These are phyloP conservation scores for Chaetothyriales sp. DNA, from an alignment of 2,329 filamentous ascomycete species.

Conservation along the genomic window DNA sequence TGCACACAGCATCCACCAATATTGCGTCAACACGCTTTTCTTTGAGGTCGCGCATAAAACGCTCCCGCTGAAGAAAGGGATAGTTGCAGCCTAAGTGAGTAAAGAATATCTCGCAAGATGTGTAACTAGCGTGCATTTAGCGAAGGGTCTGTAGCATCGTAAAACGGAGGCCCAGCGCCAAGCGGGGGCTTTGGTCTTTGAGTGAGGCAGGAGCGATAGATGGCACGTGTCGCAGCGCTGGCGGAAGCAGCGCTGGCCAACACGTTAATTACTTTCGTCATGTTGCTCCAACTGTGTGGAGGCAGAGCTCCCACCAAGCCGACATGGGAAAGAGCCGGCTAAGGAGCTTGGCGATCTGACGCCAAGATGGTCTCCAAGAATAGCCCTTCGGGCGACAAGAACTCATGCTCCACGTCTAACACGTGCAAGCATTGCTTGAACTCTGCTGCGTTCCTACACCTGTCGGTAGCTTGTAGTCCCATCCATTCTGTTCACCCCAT, in stretches of 20 bases:
- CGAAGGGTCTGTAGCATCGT: conserved; percentile 56
- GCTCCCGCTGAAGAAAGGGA: conserved; percentile 61
- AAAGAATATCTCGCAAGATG: conserved; percentile 74
- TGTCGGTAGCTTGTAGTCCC: neutral
- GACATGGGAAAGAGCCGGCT: too few species aligned
- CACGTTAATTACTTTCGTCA: neutral
- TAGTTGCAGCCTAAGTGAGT: conserved; percentile 71
- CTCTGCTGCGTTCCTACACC: neutral
- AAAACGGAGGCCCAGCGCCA: conserved; percentile 41
- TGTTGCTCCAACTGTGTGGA: neutral
- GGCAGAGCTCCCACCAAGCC: too few species aligned
- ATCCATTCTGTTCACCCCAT: neutral
- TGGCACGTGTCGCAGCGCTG: neutral
- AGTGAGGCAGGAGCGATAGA: neutral
- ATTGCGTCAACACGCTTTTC: conserved; percentile 75
- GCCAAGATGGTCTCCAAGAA: too few species aligned
- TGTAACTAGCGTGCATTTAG: conserved; percentile 61
- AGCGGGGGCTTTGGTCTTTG: neutral
- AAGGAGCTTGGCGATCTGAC: too few species aligned
- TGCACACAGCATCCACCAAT: conserved; percentile 73
- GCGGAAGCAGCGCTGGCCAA: neutral
- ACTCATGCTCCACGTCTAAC: too few species aligned
- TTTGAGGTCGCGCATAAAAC: conserved; percentile 60
- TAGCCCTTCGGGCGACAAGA: too few species aligned
- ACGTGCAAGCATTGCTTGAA: neutral